Evolutionary conservation across 768 basidiomycete species (phyloP).

Genomic region (Lentinula sp.): DNA sequence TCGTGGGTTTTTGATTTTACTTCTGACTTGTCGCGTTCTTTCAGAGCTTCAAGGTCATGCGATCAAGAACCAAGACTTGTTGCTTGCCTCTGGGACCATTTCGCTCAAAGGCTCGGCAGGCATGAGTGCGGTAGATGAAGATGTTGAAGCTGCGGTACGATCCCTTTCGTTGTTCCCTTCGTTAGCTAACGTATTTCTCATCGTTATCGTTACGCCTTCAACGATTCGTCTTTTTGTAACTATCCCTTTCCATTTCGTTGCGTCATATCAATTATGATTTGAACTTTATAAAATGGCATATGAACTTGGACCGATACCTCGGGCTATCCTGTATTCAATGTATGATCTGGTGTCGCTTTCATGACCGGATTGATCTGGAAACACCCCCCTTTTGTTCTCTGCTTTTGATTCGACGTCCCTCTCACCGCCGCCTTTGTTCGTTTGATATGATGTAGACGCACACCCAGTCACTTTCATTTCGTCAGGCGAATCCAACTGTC

Average conservation of each 20-base stretch:
- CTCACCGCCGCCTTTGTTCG: background rate
- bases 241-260: background rate
- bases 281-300: background rate
- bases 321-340: background rate
- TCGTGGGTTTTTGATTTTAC: slow-evolving; percentile 16
- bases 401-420: background rate
- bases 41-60: slow-evolving; percentile 95
- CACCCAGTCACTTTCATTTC: slow-evolving; percentile 26
- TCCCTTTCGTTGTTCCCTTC: slow-evolving; percentile 12
- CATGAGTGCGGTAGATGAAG: slow-evolving; percentile 83
- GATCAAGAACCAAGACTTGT: slow-evolving; percentile 92
- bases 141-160: slow-evolving; percentile 80
- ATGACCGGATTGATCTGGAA: background rate
- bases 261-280: background rate
- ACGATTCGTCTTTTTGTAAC: slow-evolving; percentile 4
- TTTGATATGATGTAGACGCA: slow-evolving; percentile 15
- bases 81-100: slow-evolving; percentile 84
- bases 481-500: slow-evolving; percentile 33
- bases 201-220: background rate
- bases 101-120: slow-evolving; percentile 78
- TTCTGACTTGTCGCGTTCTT: slow-evolving; percentile 2
- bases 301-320: background rate
- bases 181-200: slow-evolving; percentile 9
- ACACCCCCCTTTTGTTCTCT: background rate
- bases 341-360: background rate